Evolutionary conservation across 192 early-diverging fungal species (phyloP).

Genomic region (Backusella westeae): DNA sequence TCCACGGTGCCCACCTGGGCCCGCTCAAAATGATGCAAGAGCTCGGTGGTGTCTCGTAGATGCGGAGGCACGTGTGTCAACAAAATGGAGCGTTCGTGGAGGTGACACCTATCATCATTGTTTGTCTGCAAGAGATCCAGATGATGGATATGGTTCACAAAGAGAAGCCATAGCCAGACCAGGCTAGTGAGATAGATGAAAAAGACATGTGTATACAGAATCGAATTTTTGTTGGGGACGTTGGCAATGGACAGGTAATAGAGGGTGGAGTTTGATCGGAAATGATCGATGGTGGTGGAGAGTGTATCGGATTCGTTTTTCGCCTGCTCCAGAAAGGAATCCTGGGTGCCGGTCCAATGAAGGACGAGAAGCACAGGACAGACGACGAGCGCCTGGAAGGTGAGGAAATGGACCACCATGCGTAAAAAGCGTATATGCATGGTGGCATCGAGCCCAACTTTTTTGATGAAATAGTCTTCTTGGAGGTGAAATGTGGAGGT

Average conservation of each 20-base stretch:
- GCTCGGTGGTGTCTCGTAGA: constrained; percentile 14
- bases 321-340: neutral
- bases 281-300: constrained; percentile 12
- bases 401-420: constrained; percentile 55
- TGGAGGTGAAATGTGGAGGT: constrained; percentile 37
- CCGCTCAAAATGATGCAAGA: constrained; percentile 19
- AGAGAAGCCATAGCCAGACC: constrained; percentile 54
- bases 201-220: constrained; percentile 55
- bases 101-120: neutral
- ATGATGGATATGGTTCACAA: constrained; percentile 55
- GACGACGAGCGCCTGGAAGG: constrained; percentile 41
- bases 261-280: constrained; percentile 26
- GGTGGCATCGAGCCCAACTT: constrained; percentile 58
- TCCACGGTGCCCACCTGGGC: constrained; percentile 21
- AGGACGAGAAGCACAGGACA: constrained; percentile 48
- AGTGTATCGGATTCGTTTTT: constrained; percentile 6
- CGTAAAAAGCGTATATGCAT: constrained; percentile 62
- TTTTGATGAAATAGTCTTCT: constrained; percentile 51
- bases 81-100: constrained; percentile 27
- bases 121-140: constrained; percentile 48
- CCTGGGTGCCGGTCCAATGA: constrained; percentile 35
- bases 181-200: constrained; percentile 46
- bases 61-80: constrained; percentile 26
- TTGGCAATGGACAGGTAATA: constrained; percentile 44
- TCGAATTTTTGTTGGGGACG: constrained; percentile 28